A percentile compares a stretch with the other conserved stretches of the same genome.
phyloP scores from a whole-genome alignment of 495 filamentous ascomycete genomes.

The Chaetomium tenue region DNA sequence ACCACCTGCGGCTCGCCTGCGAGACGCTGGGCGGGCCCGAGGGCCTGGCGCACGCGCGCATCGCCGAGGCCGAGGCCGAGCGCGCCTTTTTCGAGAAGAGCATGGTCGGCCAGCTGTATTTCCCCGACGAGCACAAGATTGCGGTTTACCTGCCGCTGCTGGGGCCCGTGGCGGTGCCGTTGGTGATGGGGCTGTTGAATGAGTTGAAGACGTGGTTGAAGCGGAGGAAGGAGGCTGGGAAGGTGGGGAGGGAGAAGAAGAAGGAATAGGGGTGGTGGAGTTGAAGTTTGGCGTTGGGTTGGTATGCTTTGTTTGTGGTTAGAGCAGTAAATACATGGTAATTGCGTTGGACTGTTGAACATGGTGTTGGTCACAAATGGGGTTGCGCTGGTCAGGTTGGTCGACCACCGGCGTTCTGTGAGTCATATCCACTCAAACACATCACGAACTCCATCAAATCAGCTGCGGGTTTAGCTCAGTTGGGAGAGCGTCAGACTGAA shows the following conservation, averaged over 20 bases:
- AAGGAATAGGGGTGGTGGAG: conserved; percentile 25
- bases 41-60: conserved; percentile 69
- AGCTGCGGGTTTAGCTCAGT: conserved; percentile 28
- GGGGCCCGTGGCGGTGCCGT: conserved; percentile 86
- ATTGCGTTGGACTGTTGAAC: neutral
- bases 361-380: too few species aligned
- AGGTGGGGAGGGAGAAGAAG: conserved; percentile 35
- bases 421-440: neutral
- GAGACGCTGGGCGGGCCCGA: conserved; percentile 61
- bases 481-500: conserved; percentile 31
- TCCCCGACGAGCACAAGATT: conserved; percentile 99
- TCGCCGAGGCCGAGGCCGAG: conserved; percentile 87
- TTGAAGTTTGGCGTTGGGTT: conserved; percentile 9
- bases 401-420: neutral
- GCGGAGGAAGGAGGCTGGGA: conserved; percentile 39
- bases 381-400: too few species aligned
- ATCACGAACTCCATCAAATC: neutral
- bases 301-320: conserved; percentile 6
- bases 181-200: conserved; percentile 78
- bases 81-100: conserved; percentile 97
- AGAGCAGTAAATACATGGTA: neutral
- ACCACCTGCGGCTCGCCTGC: conserved; percentile 73
- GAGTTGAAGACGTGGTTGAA: conserved; percentile 63
- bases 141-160: conserved; percentile 91
- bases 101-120: conserved; percentile 96